Evolutionary conservation across 23 red algal genomes (phyloP).

Genomic region (Cyanidiococcus yangmingshanensis): DNA sequence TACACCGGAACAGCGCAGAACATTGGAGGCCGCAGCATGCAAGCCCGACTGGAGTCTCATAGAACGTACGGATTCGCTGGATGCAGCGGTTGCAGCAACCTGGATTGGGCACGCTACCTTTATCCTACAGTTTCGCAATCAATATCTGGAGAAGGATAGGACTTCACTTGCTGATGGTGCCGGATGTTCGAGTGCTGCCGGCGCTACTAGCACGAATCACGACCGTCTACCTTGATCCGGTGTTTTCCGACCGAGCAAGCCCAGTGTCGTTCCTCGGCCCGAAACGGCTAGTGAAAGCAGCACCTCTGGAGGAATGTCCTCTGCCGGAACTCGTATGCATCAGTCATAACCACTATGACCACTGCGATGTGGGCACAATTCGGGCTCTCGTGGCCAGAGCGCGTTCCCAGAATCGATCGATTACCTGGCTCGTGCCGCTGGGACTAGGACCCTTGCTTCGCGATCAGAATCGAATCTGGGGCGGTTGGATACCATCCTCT

Average conservation of each 20-base stretch:
- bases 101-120: slow-evolving; percentile 16
- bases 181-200: not conserved
- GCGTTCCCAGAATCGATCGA: not conserved
- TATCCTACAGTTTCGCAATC: slow-evolving; percentile 3
- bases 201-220: not conserved
- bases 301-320: not conserved
- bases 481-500: not conserved
- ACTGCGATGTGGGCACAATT: not conserved
- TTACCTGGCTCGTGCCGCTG: slow-evolving; percentile 5
- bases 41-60: not conserved
- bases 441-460: not conserved
- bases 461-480: not conserved
- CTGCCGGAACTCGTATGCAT: slow-evolving; percentile 1
- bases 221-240: slow-evolving; percentile 1
- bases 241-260: slow-evolving; percentile 1
- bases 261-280: slow-evolving; percentile 13
- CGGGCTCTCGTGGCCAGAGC: not conserved
- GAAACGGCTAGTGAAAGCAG: not conserved
- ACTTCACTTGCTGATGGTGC: not conserved
- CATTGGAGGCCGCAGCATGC: not conserved
- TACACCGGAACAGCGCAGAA: not conserved
- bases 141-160: not conserved
- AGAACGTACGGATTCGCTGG: not conserved
- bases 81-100: not conserved
- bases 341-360: slow-evolving; percentile 18